Percentiles rank a stretch among this genome's conserved stretches.
These are phyloP conservation scores for Boechera retrofracta DNA, from an alignment of 345 rosid genomes.

Conservation along the genomic window DNA sequence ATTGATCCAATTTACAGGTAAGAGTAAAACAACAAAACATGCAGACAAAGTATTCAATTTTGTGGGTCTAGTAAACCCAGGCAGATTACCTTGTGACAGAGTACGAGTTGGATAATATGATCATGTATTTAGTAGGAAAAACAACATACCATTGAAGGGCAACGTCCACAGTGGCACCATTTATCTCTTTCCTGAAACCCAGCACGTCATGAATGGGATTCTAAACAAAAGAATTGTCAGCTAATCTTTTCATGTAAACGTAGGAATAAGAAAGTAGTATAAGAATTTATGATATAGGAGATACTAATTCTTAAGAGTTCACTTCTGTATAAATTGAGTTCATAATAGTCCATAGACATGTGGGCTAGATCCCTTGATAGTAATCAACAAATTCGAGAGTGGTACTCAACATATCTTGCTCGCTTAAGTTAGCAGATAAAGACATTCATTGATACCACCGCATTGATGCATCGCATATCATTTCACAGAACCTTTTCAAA, in stretches of 20 bases:
- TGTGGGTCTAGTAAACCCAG: neutral
- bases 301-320: slow-evolving; percentile 3
- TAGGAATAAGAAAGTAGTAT: neutral
- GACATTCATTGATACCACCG: neutral
- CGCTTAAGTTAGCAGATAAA: slow-evolving; percentile 30
- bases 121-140: slow-evolving; percentile 9
- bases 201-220: slow-evolving; percentile 86
- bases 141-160: slow-evolving; percentile 88
- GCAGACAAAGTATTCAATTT: neutral
- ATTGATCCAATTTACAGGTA: slow-evolving; percentile 15
- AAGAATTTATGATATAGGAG: neutral
- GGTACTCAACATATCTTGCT: slow-evolving; percentile 22
- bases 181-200: slow-evolving; percentile 68
- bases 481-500: slow-evolving; percentile 2
- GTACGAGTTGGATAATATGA: slow-evolving; percentile 1
- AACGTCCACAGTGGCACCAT: slow-evolving; percentile 71
- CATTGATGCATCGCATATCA: neutral
- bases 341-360: neutral
- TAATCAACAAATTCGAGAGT: neutral
- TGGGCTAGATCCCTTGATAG: slow-evolving; percentile 17
- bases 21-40: slow-evolving; percentile 23
- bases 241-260: slow-evolving; percentile 22
- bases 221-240: slow-evolving; percentile 58
- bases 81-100: slow-evolving; percentile 8
- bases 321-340: slow-evolving; percentile 11